Percentiles rank a stretch among this genome's conserved stretches.
These are phyloP conservation scores for Codiaeum variegatum DNA, from an alignment of 441 rosid species.

Conservation along the genomic window DNA sequence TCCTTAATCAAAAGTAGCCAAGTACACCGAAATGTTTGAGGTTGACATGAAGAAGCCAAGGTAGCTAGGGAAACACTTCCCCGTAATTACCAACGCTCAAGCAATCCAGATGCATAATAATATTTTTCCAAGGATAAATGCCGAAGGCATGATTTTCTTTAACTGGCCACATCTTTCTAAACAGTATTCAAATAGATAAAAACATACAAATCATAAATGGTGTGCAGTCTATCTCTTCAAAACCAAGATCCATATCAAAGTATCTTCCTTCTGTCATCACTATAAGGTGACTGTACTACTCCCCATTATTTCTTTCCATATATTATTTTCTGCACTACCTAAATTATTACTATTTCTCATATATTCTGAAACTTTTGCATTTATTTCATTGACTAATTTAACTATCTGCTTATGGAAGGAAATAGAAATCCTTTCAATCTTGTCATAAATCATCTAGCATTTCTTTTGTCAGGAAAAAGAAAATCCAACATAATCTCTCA, in stretches of 20 bases:
- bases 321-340: not conserved
- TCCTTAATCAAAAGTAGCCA: not conserved
- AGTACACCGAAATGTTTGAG: not conserved
- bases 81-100: not conserved
- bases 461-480: not conserved
- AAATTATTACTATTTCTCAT: not conserved
- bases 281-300: not conserved
- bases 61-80: not conserved
- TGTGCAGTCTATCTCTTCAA: not conserved
- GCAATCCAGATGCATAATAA: not conserved
- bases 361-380: not conserved
- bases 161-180: not conserved
- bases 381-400: not conserved
- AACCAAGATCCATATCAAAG: not conserved
- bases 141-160: not conserved
- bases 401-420: not conserved
- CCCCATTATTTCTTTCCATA: not conserved
- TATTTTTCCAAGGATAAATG: not conserved
- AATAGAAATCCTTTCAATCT: not conserved
- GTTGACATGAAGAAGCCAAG: not conserved
- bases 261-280: not conserved
- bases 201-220: not conserved
- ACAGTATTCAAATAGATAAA: not conserved
- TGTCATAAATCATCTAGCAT: not conserved
- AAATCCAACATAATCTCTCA: not conserved